These are phyloP conservation scores for Aspergillus ochraceoroseus DNA, from an alignment of 2,329 filamentous ascomycete species.

Conservation along the genomic window DNA sequence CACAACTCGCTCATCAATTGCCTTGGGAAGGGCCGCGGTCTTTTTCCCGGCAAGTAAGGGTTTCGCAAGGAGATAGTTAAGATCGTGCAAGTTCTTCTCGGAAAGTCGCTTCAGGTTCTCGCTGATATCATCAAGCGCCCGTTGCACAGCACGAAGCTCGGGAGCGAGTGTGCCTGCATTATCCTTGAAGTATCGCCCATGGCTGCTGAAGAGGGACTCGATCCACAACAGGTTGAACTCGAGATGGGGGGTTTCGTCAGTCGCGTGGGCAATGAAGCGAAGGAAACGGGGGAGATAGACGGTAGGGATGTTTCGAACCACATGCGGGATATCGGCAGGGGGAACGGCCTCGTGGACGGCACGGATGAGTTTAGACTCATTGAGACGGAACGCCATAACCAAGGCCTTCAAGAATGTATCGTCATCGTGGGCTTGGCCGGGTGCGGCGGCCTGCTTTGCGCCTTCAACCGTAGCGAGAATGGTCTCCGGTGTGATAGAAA, in stretches of 20 bases:
- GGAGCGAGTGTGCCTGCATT: conserved; percentile 74
- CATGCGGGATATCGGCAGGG: conserved; percentile 65
- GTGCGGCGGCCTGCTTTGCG: conserved; percentile 32
- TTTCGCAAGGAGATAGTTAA: conserved; percentile 70
- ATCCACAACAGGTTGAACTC: conserved; percentile 96
- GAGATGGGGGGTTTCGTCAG: conserved; percentile 84
- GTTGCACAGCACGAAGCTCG: conserved; percentile 75
- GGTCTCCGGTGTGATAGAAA: conserved; percentile 83
- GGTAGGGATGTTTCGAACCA: conserved; percentile 71
- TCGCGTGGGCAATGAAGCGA: conserved; percentile 80
- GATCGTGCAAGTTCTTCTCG: conserved; percentile 82
- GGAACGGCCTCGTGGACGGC: conserved; percentile 83
- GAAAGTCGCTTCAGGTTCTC: conserved; percentile 76
- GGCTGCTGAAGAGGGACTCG: conserved; percentile 70
- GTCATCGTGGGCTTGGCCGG: conserved; percentile 58
- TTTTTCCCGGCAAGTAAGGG: conserved; percentile 39
- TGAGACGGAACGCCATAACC: conserved; percentile 95
- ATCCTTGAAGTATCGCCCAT: conserved; percentile 79
- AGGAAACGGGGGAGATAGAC: conserved; percentile 83
- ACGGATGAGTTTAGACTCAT: conserved; percentile 74
- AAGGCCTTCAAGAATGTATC: conserved; percentile 82
- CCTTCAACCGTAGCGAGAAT: conserved; percentile 66
- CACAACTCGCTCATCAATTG: conserved; percentile 28
- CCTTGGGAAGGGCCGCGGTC: conserved; percentile 24
- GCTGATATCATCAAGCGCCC: conserved; percentile 73